phyloP scores from a whole-genome alignment of 2,329 filamentous ascomycete species.

The Diaporthe vaccinii region DNA sequence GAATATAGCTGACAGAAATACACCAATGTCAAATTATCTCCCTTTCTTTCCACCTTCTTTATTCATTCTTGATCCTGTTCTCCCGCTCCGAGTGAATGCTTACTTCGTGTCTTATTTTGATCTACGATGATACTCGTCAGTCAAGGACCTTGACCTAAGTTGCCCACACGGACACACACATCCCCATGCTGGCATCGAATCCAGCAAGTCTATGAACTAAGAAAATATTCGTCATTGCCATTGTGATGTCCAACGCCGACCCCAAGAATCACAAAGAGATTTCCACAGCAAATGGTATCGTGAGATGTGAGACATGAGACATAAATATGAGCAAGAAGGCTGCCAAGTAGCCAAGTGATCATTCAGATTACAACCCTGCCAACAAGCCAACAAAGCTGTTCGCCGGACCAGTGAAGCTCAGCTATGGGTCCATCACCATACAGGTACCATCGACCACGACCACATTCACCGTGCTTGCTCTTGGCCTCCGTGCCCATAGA shows the following conservation, averaged over 20 bases:
- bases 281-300: not conserved
- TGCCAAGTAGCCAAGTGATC: constrained; percentile 6
- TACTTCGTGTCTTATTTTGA: too few species aligned
- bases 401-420: not conserved
- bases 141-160: not conserved
- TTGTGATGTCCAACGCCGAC: not conserved
- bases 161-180: not conserved
- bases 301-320: not conserved
- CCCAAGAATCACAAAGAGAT: not conserved
- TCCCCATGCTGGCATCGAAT: not conserved
- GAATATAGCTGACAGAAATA: not conserved
- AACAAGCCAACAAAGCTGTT: not conserved
- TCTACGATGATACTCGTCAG: too few species aligned
- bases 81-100: not conserved
- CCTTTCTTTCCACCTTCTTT: not conserved
- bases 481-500: not conserved
- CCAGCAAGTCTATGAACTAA: not conserved
- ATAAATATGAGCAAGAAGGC: not conserved
- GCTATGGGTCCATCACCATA: not conserved
- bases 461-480: not conserved
- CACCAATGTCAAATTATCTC: not conserved
- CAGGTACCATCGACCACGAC: not conserved
- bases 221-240: not conserved
- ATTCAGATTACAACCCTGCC: constrained; percentile 18
- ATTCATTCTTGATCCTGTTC: too few species aligned